Percentiles rank a stretch among this genome's conserved stretches.
Evolutionary conservation across 2,329 filamentous ascomycete genomes (phyloP).

Genomic region (Purpureocillium lavendulum): DNA sequence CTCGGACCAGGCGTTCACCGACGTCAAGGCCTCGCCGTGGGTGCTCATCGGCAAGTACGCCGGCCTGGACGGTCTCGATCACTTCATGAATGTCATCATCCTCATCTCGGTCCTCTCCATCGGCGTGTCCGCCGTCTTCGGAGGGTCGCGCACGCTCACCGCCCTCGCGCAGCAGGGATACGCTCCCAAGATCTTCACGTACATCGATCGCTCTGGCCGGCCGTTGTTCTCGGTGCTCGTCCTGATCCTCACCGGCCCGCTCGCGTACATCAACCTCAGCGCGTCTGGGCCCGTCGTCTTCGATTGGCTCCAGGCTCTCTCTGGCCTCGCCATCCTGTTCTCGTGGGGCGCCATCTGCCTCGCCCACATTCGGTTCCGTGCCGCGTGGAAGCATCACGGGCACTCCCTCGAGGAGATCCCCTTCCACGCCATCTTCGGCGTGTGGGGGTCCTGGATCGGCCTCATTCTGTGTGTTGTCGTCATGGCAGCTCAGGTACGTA

Average conservation of each 20-base stretch:
- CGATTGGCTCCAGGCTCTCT: conserved; percentile 56
- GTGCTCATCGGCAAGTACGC: conserved; percentile 41
- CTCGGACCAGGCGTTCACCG: conserved; percentile 32
- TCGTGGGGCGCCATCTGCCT: conserved; percentile 59
- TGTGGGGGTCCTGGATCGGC: conserved; percentile 55
- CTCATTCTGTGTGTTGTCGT: conserved; percentile 46
- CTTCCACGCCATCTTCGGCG: conserved; percentile 51
- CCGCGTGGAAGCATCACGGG: conserved; percentile 49
- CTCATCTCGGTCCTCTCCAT: conserved; percentile 46
- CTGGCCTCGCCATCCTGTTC: conserved; percentile 54
- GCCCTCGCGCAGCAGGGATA: conserved; percentile 49
- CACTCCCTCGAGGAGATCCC: conserved; percentile 56
- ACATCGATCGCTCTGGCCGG: conserved; percentile 45
- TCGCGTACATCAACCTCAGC: conserved; percentile 38
- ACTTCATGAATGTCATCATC: conserved; percentile 46
- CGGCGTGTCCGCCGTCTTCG: conserved; percentile 45
- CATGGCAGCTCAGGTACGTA: conserved; percentile 39
- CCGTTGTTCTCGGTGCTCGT: conserved; percentile 37
- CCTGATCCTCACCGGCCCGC: conserved; percentile 35
- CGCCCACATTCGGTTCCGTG: conserved; percentile 59
- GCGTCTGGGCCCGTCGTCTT: conserved; percentile 44
- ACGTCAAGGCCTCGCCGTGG: conserved; percentile 36
- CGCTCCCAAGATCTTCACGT: conserved; percentile 43
- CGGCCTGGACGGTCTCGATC: conserved; percentile 36
- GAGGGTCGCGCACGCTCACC: conserved; percentile 45